A percentile compares a stretch with the other conserved stretches of the same genome.
These are phyloP conservation scores for Aphanoascus verrucosus DNA, from an alignment of 2,329 filamentous ascomycete species.

Conservation along the genomic window DNA sequence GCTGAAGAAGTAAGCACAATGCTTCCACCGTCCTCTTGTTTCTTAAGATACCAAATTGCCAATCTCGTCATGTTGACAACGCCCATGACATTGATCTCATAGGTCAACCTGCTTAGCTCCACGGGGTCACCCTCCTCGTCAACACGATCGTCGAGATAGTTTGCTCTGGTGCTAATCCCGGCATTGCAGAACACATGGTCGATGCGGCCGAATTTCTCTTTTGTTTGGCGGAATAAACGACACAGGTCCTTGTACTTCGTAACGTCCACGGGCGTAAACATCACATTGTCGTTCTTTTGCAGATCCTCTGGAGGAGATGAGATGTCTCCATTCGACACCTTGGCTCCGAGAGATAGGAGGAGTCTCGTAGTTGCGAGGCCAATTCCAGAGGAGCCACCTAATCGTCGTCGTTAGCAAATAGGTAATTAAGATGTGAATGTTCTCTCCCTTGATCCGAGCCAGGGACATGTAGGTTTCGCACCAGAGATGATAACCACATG, in stretches of 20 bases:
- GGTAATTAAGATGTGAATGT: background rate
- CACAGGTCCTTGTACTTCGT: slow-evolving; percentile 42
- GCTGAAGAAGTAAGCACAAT: slow-evolving; percentile 47
- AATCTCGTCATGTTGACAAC: slow-evolving; percentile 43
- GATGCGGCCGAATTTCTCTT: slow-evolving; percentile 34
- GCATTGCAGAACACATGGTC: slow-evolving; percentile 47
- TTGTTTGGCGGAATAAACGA: slow-evolving; percentile 43
- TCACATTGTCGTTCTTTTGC: slow-evolving; percentile 13
- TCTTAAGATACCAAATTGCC: slow-evolving; percentile 42
- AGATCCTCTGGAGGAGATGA: slow-evolving; percentile 33
- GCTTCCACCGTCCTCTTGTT: slow-evolving; percentile 40
- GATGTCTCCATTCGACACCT: slow-evolving; percentile 47
- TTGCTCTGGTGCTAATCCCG: slow-evolving; percentile 39
- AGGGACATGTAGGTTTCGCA: slow-evolving; percentile 19
- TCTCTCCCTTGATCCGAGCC: background rate
- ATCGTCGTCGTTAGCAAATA: background rate
- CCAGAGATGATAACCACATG: slow-evolving; percentile 47
- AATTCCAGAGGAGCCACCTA: slow-evolving; percentile 51
- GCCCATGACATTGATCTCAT: slow-evolving; percentile 45
- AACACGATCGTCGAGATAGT: slow-evolving; percentile 40
- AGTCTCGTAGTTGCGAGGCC: slow-evolving; percentile 46
- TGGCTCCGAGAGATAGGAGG: slow-evolving; percentile 44
- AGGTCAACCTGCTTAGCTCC: slow-evolving; percentile 34
- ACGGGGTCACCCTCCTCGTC: slow-evolving; percentile 42
- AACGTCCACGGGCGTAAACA: slow-evolving; percentile 41